These are phyloP conservation scores for Clonostachys rosea DNA, from an alignment of 2,329 filamentous ascomycete genomes.

Conservation along the genomic window DNA sequence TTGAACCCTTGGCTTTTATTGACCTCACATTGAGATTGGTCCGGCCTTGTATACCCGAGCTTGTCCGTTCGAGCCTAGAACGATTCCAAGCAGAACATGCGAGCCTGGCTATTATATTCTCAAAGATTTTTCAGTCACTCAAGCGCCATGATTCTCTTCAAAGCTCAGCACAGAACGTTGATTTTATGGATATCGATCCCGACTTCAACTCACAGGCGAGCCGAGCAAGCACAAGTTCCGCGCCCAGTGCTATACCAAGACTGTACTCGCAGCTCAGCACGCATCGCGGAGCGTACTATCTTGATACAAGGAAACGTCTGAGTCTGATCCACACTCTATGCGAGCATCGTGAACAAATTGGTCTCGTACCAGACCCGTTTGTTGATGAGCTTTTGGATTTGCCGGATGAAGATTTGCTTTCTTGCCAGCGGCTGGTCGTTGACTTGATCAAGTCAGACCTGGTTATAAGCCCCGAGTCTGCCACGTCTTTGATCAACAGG, in stretches of 20 bases:
- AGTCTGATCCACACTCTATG: slow-evolving; percentile 35
- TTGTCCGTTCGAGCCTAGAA: slow-evolving; percentile 29
- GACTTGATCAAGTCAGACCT: slow-evolving; percentile 52
- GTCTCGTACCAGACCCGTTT: slow-evolving; percentile 43
- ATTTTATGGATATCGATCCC: slow-evolving; percentile 64
- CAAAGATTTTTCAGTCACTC: slow-evolving; percentile 27
- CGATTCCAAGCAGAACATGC: slow-evolving; percentile 28
- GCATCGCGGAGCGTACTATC: slow-evolving; percentile 39
- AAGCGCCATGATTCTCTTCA: slow-evolving; percentile 23
- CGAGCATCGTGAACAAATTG: slow-evolving; percentile 37
- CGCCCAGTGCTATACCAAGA: slow-evolving; percentile 36
- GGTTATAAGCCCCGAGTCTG: slow-evolving; percentile 38
- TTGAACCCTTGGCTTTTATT: slow-evolving; percentile 39
- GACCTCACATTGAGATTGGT: slow-evolving; percentile 39
- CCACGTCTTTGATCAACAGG: slow-evolving; percentile 40
- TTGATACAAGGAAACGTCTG: slow-evolving; percentile 40
- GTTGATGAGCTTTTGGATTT: slow-evolving; percentile 44
- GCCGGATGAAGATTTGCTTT: slow-evolving; percentile 47
- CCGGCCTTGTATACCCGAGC: slow-evolving; percentile 38
- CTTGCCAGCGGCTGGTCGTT: slow-evolving; percentile 40
- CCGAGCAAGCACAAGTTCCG: slow-evolving; percentile 30
- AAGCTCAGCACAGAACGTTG: slow-evolving; percentile 28
- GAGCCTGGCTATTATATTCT: slow-evolving; percentile 36
- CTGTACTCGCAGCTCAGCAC: slow-evolving; percentile 33
- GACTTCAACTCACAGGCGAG: slow-evolving; percentile 58